Base-by-base conservation (phyloP, 768 basidiomycete species). In the Amanita subjunquillea region DNA sequence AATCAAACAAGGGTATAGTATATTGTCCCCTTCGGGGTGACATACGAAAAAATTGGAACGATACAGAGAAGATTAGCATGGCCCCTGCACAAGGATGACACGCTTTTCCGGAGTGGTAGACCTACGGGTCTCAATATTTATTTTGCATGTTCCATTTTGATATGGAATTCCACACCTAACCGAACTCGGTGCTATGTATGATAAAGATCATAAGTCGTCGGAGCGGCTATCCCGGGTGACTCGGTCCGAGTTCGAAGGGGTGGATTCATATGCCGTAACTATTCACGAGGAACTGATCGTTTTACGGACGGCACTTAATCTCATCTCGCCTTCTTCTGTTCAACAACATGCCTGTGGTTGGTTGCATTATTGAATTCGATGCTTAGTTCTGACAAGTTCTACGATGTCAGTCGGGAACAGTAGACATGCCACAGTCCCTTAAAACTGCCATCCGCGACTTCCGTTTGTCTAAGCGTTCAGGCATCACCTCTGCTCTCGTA, bases 1-100 rank as follows among this genome's bases (percentile, higher is more conserved):
- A 0, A 13, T 41, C 13, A 25, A 34, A 34, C 5, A 10, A 12
- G 23, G 5, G 0, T 1, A 41, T 39, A 30, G 5, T 29, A 7
- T 39, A 47, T 15, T 80, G 83, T 83, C 82, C 84, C 83, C 83
- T 86, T 85, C 82, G 83, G 83, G 83, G 87, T 85, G 85, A 83
- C 87, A 87, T 86, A 89, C 83, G 85, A 87, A 87, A 92, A 91
- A 91, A 87, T 92, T 92, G 91, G 88, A 93, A 92, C 90, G 87
- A 93, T 94, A 93, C 91, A 92, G 91, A 95, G 91, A 94, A 94
- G 92, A 93, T 95, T 93, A 94, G 92, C 92, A 95, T 95, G 89
- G 93, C 91, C 92, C 93, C 93, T 95, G 92, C 93, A 95, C 91
- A 96, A 95, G 93, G 92, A 95, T 94, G 92, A 93, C 92, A 94